phyloP scores from a whole-genome alignment of 2,329 filamentous ascomycete genomes.

The Lachnum nothofagi region DNA sequence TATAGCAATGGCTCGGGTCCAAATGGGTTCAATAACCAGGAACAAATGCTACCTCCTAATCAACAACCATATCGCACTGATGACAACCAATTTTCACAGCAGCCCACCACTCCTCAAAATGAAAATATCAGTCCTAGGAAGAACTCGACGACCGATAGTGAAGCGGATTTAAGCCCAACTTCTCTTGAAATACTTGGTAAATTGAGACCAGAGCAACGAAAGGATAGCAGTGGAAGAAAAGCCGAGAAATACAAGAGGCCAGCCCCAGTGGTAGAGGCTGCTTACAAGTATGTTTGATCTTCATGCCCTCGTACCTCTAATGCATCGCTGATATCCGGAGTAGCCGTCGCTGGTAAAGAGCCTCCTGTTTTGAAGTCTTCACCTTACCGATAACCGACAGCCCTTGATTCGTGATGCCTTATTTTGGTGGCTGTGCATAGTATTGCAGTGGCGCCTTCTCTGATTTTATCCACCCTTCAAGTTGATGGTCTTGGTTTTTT shows the following conservation, averaged over 20 bases:
- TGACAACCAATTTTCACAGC: neutral
- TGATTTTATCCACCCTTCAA: constrained; percentile 23
- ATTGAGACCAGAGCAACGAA: constrained; percentile 17
- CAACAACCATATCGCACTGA: neutral
- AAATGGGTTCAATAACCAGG: constrained; percentile 10
- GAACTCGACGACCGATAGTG: neutral
- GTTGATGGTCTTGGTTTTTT: constrained; percentile 23
- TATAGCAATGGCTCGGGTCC: constrained; percentile 22
- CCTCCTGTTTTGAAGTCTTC: neutral
- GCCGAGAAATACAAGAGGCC: constrained; percentile 33
- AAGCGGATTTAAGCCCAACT: neutral
- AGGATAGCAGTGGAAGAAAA: constrained; percentile 17
- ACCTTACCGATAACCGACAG: neutral
- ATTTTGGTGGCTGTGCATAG: constrained; percentile 18
- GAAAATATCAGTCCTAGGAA: neutral
- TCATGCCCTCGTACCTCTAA: constrained; percentile 12
- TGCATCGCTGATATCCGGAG: constrained; percentile 14
- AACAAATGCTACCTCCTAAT: constrained; percentile 6
- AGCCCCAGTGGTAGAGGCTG: constrained; percentile 37
- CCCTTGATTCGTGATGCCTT: neutral
- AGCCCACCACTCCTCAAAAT: neutral
- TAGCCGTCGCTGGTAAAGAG: constrained; percentile 38
- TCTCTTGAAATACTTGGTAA: constrained; percentile 27
- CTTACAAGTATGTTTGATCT: constrained; percentile 33
- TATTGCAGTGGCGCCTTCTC: constrained; percentile 22